These are phyloP conservation scores for Boletellus emodensis DNA, from an alignment of 768 basidiomycete species.

Conservation along the genomic window DNA sequence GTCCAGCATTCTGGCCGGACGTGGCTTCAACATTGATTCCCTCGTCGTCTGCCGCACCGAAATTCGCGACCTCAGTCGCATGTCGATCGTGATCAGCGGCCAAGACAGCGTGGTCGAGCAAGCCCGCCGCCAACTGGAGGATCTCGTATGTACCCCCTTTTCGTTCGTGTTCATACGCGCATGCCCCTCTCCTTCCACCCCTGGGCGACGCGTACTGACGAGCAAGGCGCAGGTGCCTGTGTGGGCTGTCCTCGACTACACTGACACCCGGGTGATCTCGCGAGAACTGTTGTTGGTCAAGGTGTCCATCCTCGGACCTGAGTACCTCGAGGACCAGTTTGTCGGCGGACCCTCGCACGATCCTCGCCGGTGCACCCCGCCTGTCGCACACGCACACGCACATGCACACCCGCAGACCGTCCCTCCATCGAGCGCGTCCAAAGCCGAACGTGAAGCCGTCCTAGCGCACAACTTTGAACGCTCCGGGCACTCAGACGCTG, in stretches of 20 bases:
- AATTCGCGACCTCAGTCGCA: slow-evolving; percentile 92
- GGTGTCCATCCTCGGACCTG: slow-evolving; percentile 94
- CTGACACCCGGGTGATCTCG: slow-evolving; percentile 83
- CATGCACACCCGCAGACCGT: background rate
- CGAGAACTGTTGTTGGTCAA: slow-evolving; percentile 95
- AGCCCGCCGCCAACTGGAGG: slow-evolving; percentile 91
- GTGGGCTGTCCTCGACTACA: slow-evolving; percentile 99
- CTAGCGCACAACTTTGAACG: slow-evolving; percentile 80
- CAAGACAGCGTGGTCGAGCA: slow-evolving; percentile 99
- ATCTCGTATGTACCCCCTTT: slow-evolving; percentile 61
- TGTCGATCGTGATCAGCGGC: slow-evolving; percentile 96
- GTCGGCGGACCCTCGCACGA: slow-evolving; percentile 81
- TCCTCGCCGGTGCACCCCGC: slow-evolving; percentile 43
- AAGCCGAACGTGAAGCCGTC: slow-evolving; percentile 65
- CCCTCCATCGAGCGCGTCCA: slow-evolving; percentile 35
- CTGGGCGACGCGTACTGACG: background rate
- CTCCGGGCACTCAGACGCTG: slow-evolving; percentile 37
- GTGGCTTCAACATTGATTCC: slow-evolving; percentile 99
- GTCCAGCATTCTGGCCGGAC: slow-evolving; percentile 92
- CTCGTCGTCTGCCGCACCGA: slow-evolving; percentile 98
- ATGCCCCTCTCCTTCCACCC: no score
- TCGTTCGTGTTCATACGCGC: background rate
- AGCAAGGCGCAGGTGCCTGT: slow-evolving; percentile 75
- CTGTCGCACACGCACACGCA: background rate
- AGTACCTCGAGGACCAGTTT: slow-evolving; percentile 93